Evolutionary conservation across 2,329 filamentous ascomycete genomes (phyloP).

Genomic region (Polytolypa hystricis): DNA sequence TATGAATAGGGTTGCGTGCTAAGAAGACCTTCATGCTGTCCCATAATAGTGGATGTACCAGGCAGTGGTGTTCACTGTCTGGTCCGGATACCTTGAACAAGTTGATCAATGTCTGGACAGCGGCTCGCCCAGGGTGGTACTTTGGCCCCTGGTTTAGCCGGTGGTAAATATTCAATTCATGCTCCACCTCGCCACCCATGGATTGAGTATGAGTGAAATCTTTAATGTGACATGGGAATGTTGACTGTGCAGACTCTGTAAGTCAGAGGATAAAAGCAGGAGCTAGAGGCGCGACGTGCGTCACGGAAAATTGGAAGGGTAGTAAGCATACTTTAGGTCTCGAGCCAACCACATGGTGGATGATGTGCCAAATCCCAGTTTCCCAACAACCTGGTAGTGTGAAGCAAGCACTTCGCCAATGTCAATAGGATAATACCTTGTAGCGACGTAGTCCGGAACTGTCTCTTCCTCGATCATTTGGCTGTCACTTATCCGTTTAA

Average conservation of each 20-base stretch:
- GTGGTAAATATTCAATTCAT: constrained; percentile 36
- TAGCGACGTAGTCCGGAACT: constrained; percentile 6
- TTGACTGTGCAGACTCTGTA: constrained; percentile 8
- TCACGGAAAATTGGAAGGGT: too few species aligned
- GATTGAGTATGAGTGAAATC: constrained; percentile 20
- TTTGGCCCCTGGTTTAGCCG: constrained; percentile 22
- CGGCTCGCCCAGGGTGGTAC: constrained; percentile 18
- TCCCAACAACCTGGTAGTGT: constrained; percentile 9
- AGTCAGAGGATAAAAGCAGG: constrained; percentile 4
- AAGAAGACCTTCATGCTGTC: constrained; percentile 1
- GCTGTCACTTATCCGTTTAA: not conserved
- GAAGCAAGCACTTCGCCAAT: constrained; percentile 7
- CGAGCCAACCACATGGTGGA: constrained; percentile 9
- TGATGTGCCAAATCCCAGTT: constrained; percentile 8
- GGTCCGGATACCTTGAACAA: constrained; percentile 16
- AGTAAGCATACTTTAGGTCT: constrained; percentile 6
- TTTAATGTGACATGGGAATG: constrained; percentile 20
- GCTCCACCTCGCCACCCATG: constrained; percentile 20
- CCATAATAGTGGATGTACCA: constrained; percentile 11
- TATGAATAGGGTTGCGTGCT: not conserved
- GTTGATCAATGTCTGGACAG: constrained; percentile 21
- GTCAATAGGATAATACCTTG: constrained; percentile 4
- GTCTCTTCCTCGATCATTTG: constrained; percentile 10
- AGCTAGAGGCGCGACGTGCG: constrained; percentile 1
- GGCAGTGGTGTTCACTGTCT: constrained; percentile 11